Evolutionary conservation across 345 rosid genomes (phyloP).

Genomic region (Citrus maxima): DNA sequence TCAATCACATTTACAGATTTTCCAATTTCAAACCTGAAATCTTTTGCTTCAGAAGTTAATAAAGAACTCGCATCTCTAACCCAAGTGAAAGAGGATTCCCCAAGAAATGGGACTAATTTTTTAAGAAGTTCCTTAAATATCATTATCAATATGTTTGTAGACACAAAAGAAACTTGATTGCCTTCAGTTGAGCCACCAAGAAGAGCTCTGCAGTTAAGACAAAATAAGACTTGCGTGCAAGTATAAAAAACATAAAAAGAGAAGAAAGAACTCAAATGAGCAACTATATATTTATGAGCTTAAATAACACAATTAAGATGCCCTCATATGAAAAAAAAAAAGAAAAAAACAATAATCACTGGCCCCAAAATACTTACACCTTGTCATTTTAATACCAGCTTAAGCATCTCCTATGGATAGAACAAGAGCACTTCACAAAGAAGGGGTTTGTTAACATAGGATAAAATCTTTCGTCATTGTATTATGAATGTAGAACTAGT

Average conservation of each 20-base stretch:
- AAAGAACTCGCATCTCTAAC: slow-evolving; percentile 49
- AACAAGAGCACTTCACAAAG: neutral
- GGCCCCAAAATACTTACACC: neutral
- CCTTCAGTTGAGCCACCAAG: slow-evolving; percentile 69
- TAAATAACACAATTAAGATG: neutral
- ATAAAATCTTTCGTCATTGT: neutral
- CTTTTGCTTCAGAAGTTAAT: slow-evolving; percentile 30
- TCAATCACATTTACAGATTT: slow-evolving; percentile 29
- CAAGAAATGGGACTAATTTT: slow-evolving; percentile 52
- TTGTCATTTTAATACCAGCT: neutral
- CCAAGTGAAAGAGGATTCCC: slow-evolving; percentile 57
- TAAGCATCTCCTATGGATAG: neutral
- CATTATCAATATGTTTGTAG: slow-evolving; percentile 48
- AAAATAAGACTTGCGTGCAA: neutral
- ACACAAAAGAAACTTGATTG: slow-evolving; percentile 44
- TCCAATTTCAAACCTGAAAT: slow-evolving; percentile 23
- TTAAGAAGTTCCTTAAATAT: slow-evolving; percentile 46
- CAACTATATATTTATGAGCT: neutral
- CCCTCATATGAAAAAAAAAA: neutral
- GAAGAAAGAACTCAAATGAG: neutral
- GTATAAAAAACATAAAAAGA: neutral
- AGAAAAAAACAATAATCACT: neutral
- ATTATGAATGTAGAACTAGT: neutral
- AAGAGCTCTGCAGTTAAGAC: slow-evolving; percentile 55
- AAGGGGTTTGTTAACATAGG: neutral